These are phyloP conservation scores for Blastomyces gilchristii DNA, from an alignment of 2,329 filamentous ascomycete species.

Conservation along the genomic window DNA sequence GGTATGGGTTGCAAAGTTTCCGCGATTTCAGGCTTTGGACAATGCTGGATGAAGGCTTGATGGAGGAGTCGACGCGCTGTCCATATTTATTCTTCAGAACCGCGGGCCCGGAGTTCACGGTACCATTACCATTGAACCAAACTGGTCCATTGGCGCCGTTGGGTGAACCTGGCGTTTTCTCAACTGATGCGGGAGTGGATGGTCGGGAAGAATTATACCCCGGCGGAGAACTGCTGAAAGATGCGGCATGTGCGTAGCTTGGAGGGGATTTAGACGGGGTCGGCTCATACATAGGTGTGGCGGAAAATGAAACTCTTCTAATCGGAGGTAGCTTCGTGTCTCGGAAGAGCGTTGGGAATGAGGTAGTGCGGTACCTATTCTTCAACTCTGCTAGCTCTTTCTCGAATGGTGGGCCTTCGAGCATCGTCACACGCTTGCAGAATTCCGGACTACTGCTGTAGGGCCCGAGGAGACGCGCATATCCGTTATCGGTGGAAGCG, in stretches of 20 bases:
- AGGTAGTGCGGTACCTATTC: conserved; percentile 6
- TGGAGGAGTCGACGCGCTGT: conserved; percentile 19
- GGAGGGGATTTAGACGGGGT: neutral
- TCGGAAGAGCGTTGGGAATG: conserved; percentile 3
- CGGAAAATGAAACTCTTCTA: conserved; percentile 5
- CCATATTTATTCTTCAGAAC: conserved; percentile 5
- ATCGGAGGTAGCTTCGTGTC: conserved; percentile 3
- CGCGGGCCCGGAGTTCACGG: neutral
- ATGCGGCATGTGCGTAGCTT: conserved; percentile 5
- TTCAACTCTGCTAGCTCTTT: conserved; percentile 27
- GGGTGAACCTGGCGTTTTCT: conserved; percentile 2
- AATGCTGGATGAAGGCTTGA: conserved; percentile 16
- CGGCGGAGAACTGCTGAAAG: neutral
- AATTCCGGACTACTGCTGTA: conserved; percentile 16
- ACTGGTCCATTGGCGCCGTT: neutral
- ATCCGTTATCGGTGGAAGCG: conserved; percentile 36
- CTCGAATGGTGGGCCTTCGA: conserved; percentile 31
- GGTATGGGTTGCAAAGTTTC: conserved; percentile 28
- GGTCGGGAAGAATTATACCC: neutral
- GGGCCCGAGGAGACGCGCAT: conserved; percentile 32
- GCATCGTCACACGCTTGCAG: conserved; percentile 27
- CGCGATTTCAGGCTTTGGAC: conserved; percentile 20
- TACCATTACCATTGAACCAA: neutral
- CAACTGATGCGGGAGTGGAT: neutral
- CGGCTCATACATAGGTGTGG: neutral